Base-by-base conservation (phyloP, 2,329 filamentous ascomycete species). In the Nectriaceae sp. region DNA sequence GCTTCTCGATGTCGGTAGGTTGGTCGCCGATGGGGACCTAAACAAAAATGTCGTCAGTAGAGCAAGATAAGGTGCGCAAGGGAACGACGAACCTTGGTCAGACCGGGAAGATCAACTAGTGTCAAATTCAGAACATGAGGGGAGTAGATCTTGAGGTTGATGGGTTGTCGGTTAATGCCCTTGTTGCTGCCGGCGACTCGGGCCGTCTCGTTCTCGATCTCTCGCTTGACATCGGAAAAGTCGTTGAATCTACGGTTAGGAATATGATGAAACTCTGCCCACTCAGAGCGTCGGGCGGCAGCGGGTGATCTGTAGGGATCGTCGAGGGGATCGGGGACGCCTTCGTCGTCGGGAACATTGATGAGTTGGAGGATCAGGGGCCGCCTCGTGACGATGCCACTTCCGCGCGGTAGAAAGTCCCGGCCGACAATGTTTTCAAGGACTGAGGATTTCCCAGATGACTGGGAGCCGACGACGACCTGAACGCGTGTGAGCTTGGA, bases 391-490 rank as follows among this genome's bases (percentile, higher is more conserved):
- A 97, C 92, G 70, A 99, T 97, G 69, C 94, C 94, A 69, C 90
- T 96, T 65, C 94, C 94, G 70, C 94, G 88, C 50, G 94, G 94
- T 45, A 99, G 79, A 72, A 99, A 99, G 74, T 99, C 94, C 72
- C 93, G 85, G 64, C 94, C 94, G 65, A 99, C 94, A 61, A 99
- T 96, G 73, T 99, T 99, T 75, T 99, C 94, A 56, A 99, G 86
- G 21, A 99, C 94, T 6, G 94, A 97, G 15, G 93, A 97, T 77
- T 99, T 99, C 67, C 94, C 94, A 47, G 94, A 95, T 11, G 94
- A 97, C 75, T 99, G 94, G 52, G 94, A 99, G 56, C 94, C 94
- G 63, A 99, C 94, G 52, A 99, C 94, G 57, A 99, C 93, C 93
- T 97, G 67, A 44, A 52, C 33, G 37, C 40, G 47, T 40, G 52